phyloP scores from a whole-genome alignment of 441 rosid species.

The Pelargonium fulgidum region DNA sequence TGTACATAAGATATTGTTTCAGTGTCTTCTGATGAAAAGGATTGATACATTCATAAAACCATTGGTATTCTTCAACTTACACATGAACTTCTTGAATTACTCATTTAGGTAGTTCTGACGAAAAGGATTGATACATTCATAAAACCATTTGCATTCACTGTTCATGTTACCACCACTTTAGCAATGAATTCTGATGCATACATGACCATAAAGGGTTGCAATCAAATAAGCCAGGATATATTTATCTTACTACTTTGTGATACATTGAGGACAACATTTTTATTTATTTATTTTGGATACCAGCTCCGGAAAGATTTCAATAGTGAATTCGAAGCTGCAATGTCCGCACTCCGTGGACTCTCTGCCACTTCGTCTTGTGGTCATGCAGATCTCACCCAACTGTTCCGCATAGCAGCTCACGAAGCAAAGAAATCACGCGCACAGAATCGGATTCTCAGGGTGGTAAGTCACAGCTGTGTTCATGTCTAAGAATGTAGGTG shows the following conservation, averaged over 20 bases:
- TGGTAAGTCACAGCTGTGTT: constrained; percentile 42
- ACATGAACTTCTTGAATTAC: too few species aligned
- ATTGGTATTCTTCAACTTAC: too few species aligned
- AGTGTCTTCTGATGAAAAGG: too few species aligned
- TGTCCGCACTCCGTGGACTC: constrained; percentile 53
- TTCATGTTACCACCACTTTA: too few species aligned
- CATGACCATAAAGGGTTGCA: too few species aligned
- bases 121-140: too few species aligned
- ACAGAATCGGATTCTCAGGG: constrained; percentile 66
- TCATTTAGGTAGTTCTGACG: too few species aligned
- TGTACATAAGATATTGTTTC: too few species aligned
- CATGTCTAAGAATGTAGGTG: not conserved
- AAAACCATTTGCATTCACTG: too few species aligned
- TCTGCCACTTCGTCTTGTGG: constrained; percentile 52
- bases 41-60: too few species aligned
- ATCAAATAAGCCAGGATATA: too few species aligned
- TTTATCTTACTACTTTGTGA: not conserved
- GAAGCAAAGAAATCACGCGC: constrained; percentile 68
- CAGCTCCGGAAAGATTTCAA: constrained; percentile 80
- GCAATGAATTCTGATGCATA: too few species aligned
- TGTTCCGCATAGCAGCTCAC: constrained; percentile 73
- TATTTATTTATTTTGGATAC: constrained; percentile 13
- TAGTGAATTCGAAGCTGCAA: constrained; percentile 59
- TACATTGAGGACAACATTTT: not conserved
- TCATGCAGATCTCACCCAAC: constrained; percentile 73